A percentile compares a stretch with the other conserved stretches of the same genome.
phyloP scores from a whole-genome alignment of 257 asterid genomes.

The Plantago major region DNA sequence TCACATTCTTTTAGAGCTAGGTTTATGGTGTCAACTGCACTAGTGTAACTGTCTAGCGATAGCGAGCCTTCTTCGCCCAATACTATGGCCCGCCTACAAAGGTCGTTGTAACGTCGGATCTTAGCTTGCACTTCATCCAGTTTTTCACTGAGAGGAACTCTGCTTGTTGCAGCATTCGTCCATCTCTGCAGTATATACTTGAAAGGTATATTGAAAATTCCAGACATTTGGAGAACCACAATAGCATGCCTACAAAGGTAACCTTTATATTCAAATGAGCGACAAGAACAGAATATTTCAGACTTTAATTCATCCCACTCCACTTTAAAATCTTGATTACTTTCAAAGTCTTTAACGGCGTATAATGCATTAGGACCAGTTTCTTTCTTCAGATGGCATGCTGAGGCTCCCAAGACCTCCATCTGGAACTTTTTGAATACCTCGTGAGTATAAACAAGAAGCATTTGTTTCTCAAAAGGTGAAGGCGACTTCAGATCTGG shows the following conservation, averaged over 20 bases:
- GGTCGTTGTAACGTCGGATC: constrained; percentile 80
- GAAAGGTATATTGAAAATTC: constrained; percentile 70
- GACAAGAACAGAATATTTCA: constrained; percentile 65
- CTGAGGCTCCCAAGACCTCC: constrained; percentile 89
- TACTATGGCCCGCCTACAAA: constrained; percentile 80
- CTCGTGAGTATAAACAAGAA: constrained; percentile 65
- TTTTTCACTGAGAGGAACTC: constrained; percentile 51
- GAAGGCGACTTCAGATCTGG: constrained; percentile 91
- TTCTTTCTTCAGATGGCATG: constrained; percentile 87
- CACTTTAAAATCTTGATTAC: constrained; percentile 58
- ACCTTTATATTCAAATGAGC: constrained; percentile 70
- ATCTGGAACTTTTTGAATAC: constrained; percentile 80
- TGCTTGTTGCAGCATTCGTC: constrained; percentile 88
- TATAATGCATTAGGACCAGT: constrained; percentile 45
- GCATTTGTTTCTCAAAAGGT: constrained; percentile 87
- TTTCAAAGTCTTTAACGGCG: constrained; percentile 67
- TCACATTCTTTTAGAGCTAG: constrained; percentile 64
- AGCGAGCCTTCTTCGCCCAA: constrained; percentile 95
- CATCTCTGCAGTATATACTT: constrained; percentile 79
- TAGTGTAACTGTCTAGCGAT: constrained; percentile 65
- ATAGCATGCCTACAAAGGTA: constrained; percentile 85
- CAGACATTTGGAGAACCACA: constrained; percentile 96
- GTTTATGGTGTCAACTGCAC: constrained; percentile 56
- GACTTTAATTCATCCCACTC: constrained; percentile 61
- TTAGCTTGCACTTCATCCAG: constrained; percentile 78